Conservation (phyloP, 371 early-diverging fungal species). For the Syncephalastrum racemosum region DNA sequence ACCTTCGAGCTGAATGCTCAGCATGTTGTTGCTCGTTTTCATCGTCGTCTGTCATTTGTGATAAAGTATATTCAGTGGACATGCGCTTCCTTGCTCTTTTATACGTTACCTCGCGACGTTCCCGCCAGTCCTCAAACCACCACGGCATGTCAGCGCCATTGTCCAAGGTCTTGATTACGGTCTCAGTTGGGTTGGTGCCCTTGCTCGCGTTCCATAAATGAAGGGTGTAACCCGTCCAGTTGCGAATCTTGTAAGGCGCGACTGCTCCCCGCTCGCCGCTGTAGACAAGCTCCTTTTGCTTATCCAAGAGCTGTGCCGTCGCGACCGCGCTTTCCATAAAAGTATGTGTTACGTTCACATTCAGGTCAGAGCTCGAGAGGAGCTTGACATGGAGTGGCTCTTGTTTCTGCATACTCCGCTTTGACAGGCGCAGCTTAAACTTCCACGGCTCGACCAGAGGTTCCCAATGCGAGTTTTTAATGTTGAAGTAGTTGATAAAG, state of each 20-base stretch:
- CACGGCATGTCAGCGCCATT: slow-evolving; percentile 82
- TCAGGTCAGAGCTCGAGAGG: slow-evolving; percentile 75
- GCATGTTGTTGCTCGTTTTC: slow-evolving; percentile 54
- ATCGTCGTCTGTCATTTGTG: slow-evolving; percentile 16
- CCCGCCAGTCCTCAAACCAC: slow-evolving; percentile 96
- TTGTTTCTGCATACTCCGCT: slow-evolving; percentile 14
- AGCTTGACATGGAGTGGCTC: slow-evolving; percentile 58
- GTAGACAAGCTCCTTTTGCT: slow-evolving; percentile 31
- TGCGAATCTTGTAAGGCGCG: slow-evolving; percentile 83
- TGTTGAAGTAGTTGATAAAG: slow-evolving; percentile 89
- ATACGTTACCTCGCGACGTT: slow-evolving; percentile 82
- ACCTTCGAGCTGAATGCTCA: slow-evolving; percentile 86
- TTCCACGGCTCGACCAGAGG: slow-evolving; percentile 94
- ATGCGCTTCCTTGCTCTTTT: background rate
- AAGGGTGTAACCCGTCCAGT: slow-evolving; percentile 88
- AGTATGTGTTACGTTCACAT: slow-evolving; percentile 85
- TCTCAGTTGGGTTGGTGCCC: slow-evolving; percentile 53
- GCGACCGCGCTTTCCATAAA: slow-evolving; percentile 82
- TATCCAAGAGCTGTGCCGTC: slow-evolving; percentile 55
- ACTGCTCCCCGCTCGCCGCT: slow-evolving; percentile 46
- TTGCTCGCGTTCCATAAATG: slow-evolving; percentile 83
- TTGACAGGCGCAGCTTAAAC: slow-evolving; percentile 53
- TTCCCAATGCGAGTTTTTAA: slow-evolving; percentile 98
- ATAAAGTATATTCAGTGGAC: slow-evolving; percentile 10
- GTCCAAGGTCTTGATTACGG: slow-evolving; percentile 63